A percentile compares a stretch with the other conserved stretches of the same genome.
phyloP scores from a whole-genome alignment of 2,329 filamentous ascomycete species.

The Arachnopeziza araneosa region DNA sequence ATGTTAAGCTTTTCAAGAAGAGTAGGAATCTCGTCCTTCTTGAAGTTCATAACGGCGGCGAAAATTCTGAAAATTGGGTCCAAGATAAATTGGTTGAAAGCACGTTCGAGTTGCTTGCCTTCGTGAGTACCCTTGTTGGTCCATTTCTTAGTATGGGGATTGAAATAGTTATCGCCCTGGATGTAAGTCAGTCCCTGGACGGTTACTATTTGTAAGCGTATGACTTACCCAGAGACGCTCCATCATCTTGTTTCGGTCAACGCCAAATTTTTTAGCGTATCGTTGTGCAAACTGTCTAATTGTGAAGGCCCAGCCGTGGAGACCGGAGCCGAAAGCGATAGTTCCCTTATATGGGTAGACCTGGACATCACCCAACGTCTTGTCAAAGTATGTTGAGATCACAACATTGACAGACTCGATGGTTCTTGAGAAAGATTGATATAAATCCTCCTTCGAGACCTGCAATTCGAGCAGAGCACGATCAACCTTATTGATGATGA shows the following conservation, averaged over 20 bases:
- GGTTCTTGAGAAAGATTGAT: constrained; percentile 99
- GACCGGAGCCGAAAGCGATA: constrained; percentile 98
- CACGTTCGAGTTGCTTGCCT: constrained; percentile 89
- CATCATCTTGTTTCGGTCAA: constrained; percentile 99
- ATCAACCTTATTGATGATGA: constrained; percentile 99
- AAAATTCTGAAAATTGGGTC: constrained; percentile 99
- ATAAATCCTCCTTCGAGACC: constrained; percentile 97
- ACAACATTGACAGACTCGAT: constrained; percentile 99
- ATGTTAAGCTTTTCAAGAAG: constrained; percentile 92
- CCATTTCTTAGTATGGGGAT: constrained; percentile 99
- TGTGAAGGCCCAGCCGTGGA: constrained; percentile 99
- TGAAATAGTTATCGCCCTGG: constrained; percentile 97
- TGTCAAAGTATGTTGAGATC: constrained; percentile 98
- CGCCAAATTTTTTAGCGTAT: constrained; percentile 99
- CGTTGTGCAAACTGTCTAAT: constrained; percentile 92
- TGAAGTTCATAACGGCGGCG: constrained; percentile 93
- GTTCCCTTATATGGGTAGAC: constrained; percentile 98
- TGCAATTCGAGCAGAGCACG: constrained; percentile 98
- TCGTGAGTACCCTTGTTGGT: constrained; percentile 79
- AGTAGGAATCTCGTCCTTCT: constrained; percentile 81
- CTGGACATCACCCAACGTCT: constrained; percentile 93
- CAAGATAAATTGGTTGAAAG: constrained; percentile 99
- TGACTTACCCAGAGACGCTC: constrained; percentile 89
- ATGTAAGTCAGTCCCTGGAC: constrained; percentile 20
- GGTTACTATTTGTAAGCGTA: not conserved